Base-by-base conservation (phyloP, 2,329 filamentous ascomycete genomes). In the Aspergillus quadricinctus region DNA sequence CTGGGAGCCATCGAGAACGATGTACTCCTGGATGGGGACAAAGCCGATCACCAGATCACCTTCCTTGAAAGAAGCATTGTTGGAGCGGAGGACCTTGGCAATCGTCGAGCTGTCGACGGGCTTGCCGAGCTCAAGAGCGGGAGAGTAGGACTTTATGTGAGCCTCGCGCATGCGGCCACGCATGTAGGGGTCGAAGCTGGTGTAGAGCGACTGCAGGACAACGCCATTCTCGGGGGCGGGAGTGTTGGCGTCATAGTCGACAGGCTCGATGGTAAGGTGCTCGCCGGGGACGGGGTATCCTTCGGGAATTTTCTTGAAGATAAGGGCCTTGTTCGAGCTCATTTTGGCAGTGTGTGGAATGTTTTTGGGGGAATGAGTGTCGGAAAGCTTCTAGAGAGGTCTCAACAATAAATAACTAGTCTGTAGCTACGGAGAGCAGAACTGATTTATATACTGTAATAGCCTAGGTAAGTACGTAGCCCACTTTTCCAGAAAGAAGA, bases 101-200 rank as follows among this genome's bases (percentile, higher is more conserved):
- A 95, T 79, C 52, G 78, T 80, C 62, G 73, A 73, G 74, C 87
- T 92, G 62, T 75, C 76, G 60, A 96, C 82, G 60, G 89, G 83
- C 64, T 83, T 74, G 69, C 81, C 80, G 49, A 89, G 72, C 17
- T 79, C 70, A 67, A 86, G 90, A 2, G 87, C 73, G 1, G 86
- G 78, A 23, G 79, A 71, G 78, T 92, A 94, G 9, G 88, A 91
- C 75, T 88, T 84, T 69, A 76, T 66, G 37, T 78, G 72, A 6
- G 88, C 69, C 49, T 80, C 74, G 49, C 90, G 86, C 88, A 96
- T 92, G 64, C 84, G 83, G 58, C 88, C 88, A 56, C 92, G 88
- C 79, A 89, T 85, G 78, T 95, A 96, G 1, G 91, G 91, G 73
- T 96, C 91, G 76, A 88, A 88, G 43, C 89, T 92, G 61, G 86